phyloP scores from a whole-genome alignment of 129 eudicot species.

The Daucus carota region DNA sequence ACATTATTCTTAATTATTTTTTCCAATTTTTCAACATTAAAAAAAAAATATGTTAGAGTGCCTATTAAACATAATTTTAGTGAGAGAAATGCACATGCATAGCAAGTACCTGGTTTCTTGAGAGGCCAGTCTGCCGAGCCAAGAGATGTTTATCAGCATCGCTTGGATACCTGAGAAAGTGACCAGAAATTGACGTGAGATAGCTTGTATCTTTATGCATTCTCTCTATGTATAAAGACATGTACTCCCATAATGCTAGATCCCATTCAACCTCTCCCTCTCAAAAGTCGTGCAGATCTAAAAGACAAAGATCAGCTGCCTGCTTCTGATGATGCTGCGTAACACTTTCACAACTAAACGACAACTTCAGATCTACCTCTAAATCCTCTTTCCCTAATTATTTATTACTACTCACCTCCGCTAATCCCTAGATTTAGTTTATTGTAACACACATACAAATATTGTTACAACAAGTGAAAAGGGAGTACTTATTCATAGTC shows the following conservation, averaged over 20 bases:
- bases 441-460: neutral
- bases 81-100: neutral
- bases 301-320: slow-evolving; percentile 2
- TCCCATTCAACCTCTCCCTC: slow-evolving; percentile 3
- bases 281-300: slow-evolving; percentile 9
- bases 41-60: too few species aligned
- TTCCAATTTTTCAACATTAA: too few species aligned
- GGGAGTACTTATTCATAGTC: too few species aligned
- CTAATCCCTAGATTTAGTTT: neutral
- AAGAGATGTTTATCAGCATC: slow-evolving; percentile 96
- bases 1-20: too few species aligned
- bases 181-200: slow-evolving; percentile 32
- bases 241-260: neutral
- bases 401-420: neutral
- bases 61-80: too few species aligned
- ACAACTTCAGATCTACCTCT: neutral
- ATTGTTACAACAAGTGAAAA: too few species aligned
- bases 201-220: neutral
- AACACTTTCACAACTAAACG: slow-evolving; percentile 1
- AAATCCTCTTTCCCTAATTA: neutral
- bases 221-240: neutral
- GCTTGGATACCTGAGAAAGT: slow-evolving; percentile 95
- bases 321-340: neutral
- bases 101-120: slow-evolving; percentile 64
- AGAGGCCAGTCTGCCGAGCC: slow-evolving; percentile 85